These are phyloP conservation scores for Platanthera zijinensis DNA, from an alignment of 106 monocot genomes.

Conservation along the genomic window DNA sequence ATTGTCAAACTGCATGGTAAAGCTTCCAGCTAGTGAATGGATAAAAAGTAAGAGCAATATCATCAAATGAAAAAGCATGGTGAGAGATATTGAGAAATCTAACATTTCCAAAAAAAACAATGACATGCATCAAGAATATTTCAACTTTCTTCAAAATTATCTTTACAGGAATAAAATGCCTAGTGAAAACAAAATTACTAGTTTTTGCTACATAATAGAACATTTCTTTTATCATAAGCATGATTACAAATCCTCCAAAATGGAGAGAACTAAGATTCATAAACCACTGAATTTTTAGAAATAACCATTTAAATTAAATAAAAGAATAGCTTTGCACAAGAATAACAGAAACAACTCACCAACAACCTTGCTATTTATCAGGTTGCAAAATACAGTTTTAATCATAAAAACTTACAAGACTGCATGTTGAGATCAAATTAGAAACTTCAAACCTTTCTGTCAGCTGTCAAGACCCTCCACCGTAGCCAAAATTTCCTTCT, in stretches of 20 bases:
- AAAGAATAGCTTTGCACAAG: not conserved
- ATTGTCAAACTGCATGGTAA: not conserved
- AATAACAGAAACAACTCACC: not conserved
- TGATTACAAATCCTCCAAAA: not conserved
- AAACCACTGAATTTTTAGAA: not conserved
- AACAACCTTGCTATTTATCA: not conserved
- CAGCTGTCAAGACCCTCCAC: conserved; percentile 1
- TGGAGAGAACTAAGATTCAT: not conserved
- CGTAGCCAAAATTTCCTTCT: not conserved
- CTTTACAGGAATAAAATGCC: not conserved
- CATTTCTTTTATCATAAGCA: not conserved
- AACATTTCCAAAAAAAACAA: not conserved
- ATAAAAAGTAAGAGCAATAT: not conserved
- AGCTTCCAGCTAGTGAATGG: not conserved
- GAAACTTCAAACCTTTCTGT: not conserved
- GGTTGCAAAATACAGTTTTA: not conserved
- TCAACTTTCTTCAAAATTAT: not conserved
- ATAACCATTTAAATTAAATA: not conserved
- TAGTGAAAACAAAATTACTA: not conserved
- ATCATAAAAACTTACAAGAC: not conserved
- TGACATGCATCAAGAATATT: too few relatives aligned
- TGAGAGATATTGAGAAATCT: not conserved
- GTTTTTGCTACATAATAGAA: not conserved
- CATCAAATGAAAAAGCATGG: not conserved
- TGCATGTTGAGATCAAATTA: not conserved